Base-by-base conservation (phyloP, 768 basidiomycete species). In the Lactifluus piperatus region DNA sequence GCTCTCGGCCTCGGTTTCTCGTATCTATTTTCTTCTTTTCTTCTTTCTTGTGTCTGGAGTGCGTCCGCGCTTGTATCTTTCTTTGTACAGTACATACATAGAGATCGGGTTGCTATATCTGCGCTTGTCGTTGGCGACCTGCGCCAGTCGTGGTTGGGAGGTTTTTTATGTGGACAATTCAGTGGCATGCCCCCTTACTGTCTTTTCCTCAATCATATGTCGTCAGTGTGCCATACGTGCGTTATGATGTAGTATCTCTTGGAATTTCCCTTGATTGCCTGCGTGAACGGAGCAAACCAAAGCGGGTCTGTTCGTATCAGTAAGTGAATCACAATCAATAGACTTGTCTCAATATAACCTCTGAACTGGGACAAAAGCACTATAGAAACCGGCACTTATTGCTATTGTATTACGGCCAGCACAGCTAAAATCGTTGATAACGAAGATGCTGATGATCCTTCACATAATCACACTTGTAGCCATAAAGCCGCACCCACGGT, bases 51-150 rank as follows among this genome's bases (percentile, higher is more conserved):
- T 62, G 50, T 47, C 24, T 51, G 20, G 62, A 44, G 54, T 56
- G 61, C 24, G 36, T 56, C 34, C 32, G 41, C 60, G 50, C 44
- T 22, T 56, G 60, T 63, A 54, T 39, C 46, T 43, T 36, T n/a
- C n/a, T n/a, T 36, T 56, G 62, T 62, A 57, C 51, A 53, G 34
- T 57, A 61, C 37, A 51, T 56, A 30, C 16, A 51, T 61, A 61
- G 59, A 60, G 50, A 30, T 39, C 18, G 48, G 52, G 49, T 30
- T 43, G 41, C 47, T 48, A 36, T 50, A 44, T 22, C 41, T 29
- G 44, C 6, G 53, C 27, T 55, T 22, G 36, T 34, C 36, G 51
- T 46, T 52, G 1, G 32, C 56, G 44, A 30, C 41, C 11, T 36
- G 51, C 32, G 45, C 43, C 29, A 13, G 36, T 46, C 45, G 26